phyloP scores from a whole-genome alignment of 768 basidiomycete genomes.

The Cyclocybe cylindracea region DNA sequence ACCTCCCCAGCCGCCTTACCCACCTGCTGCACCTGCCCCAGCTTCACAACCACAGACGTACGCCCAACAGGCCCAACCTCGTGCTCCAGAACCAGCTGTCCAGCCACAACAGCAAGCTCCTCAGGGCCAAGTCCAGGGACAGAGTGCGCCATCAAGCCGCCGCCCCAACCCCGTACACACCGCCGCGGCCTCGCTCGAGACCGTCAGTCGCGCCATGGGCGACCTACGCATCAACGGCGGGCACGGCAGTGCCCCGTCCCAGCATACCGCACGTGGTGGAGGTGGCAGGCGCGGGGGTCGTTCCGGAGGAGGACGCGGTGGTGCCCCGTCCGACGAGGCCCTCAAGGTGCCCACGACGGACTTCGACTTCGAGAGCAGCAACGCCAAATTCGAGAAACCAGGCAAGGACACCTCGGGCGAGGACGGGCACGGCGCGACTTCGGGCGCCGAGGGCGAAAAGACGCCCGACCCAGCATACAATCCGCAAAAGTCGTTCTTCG shows the following conservation, averaged over 20 bases:
- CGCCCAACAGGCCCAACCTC: constrained; percentile 22
- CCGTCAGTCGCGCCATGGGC: constrained; percentile 55
- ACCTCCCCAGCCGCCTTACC: constrained; percentile 13
- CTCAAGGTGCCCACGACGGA: constrained; percentile 76
- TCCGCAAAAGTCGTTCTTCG: constrained; percentile 80
- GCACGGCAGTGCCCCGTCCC: background rate
- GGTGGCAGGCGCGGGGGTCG: constrained; percentile 29
- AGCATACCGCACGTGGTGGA: constrained; percentile 9
- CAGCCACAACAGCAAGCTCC: background rate
- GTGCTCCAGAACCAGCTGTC: constrained; percentile 20
- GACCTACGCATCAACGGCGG: constrained; percentile 47
- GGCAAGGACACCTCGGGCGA: constrained; percentile 16
- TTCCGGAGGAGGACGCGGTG: constrained; percentile 22
- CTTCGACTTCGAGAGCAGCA: constrained; percentile 80
- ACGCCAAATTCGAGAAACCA: constrained; percentile 81
- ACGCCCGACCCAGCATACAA: constrained; percentile 58
- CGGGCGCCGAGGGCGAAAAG: constrained; percentile 24
- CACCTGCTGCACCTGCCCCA: constrained; percentile 22
- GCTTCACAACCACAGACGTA: constrained; percentile 21
- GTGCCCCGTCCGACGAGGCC: constrained; percentile 15
- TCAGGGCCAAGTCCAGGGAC: constrained; percentile 8
- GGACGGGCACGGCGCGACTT: constrained; percentile 28
- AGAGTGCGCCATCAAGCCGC: constrained; percentile 8
- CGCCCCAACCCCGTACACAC: constrained; percentile 59
- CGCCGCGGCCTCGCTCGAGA: constrained; percentile 74